Evolutionary conservation across 192 early-diverging fungal genomes (phyloP).

Genomic region (Jimgerdemannia flammicorona): DNA sequence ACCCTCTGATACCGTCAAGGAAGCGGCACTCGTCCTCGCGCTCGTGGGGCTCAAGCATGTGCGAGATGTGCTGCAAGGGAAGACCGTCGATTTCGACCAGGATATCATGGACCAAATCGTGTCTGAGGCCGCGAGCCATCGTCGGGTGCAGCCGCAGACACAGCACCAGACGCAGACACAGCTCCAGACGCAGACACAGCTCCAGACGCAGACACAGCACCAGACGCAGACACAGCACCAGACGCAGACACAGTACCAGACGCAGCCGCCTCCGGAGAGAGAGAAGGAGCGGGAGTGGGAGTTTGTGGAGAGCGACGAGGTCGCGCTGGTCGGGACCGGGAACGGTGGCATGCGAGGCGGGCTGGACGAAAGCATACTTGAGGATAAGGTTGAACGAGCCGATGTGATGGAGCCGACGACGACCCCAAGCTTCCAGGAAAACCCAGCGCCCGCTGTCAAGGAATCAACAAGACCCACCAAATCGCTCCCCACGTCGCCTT

Average conservation of each 20-base stretch:
- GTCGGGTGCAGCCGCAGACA: neutral
- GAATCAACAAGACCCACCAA: neutral
- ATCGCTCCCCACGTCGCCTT: neutral
- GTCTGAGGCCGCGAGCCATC: neutral
- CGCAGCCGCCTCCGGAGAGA: neutral
- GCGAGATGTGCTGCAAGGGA: conserved; percentile 44
- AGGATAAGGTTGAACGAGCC: no score
- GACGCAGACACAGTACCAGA: neutral
- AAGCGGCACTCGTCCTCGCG: conserved; percentile 32
- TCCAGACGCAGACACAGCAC: no score
- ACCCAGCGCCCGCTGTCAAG: neutral
- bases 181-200: neutral
- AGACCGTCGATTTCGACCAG: conserved; percentile 38
- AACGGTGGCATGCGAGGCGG: no score
- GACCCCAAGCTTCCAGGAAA: neutral
- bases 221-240: no score
- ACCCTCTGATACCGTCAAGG: conserved; percentile 18
- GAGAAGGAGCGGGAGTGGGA: neutral
- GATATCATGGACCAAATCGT: neutral
- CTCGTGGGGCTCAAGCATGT: conserved; percentile 50
- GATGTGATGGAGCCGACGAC: no score
- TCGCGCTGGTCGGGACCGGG: neutral
- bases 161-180: no score
- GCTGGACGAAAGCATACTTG: no score
- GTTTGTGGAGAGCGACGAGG: conserved; percentile 5